Evolutionary conservation across 2,329 filamentous ascomycete species (phyloP).

Genomic region (Catunica adiposa): DNA sequence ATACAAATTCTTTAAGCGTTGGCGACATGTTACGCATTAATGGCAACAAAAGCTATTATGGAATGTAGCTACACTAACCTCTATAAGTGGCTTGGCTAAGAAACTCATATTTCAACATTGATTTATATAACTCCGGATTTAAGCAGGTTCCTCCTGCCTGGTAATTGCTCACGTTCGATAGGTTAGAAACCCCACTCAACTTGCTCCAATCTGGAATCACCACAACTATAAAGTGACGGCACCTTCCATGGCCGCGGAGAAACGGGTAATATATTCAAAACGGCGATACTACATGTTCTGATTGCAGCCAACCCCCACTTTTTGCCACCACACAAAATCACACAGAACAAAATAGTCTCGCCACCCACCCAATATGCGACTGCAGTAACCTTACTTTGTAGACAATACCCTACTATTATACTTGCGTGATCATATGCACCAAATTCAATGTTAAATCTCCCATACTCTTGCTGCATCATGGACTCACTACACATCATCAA

Average conservation of each 20-base stretch:
- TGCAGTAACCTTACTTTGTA: background rate
- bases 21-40: too few species aligned
- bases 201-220: background rate
- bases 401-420: too few species aligned
- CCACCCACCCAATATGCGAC: too few species aligned
- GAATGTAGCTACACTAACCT: too few species aligned
- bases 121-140: too few species aligned
- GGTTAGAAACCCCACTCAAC: background rate
- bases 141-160: background rate
- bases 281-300: background rate
- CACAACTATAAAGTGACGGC: background rate
- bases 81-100: too few species aligned
- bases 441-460: background rate
- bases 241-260: background rate
- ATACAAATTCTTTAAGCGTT: too few species aligned
- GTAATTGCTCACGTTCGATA: slow-evolving; percentile 4
- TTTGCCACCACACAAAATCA: background rate
- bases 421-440: background rate
- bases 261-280: background rate
- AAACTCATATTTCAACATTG: too few species aligned
- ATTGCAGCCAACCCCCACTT: background rate
- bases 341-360: too few species aligned
- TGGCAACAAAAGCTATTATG: too few species aligned
- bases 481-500: background rate
- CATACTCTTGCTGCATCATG: background rate